Percentiles rank a stretch among this genome's conserved stretches.
Conservation (phyloP, 2,329 filamentous ascomycete species). For the Cucurbitaria berberidis region DNA sequence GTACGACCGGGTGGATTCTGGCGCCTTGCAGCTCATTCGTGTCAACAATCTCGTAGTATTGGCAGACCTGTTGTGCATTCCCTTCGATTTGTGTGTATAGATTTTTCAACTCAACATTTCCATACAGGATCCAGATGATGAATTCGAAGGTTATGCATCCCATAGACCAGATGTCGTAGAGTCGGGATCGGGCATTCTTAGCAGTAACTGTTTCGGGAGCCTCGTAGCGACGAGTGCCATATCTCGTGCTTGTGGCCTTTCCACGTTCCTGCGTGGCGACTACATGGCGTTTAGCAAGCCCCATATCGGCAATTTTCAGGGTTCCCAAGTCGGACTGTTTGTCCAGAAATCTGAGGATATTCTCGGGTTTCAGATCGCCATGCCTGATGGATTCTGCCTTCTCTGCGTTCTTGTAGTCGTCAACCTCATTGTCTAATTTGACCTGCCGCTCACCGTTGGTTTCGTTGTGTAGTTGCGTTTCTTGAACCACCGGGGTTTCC, state of each 20-base stretch:
- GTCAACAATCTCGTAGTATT: conserved; percentile 4
- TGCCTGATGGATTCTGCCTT: conserved; percentile 7
- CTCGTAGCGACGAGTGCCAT: conserved; percentile 23
- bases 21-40: background rate
- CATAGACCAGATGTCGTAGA: conserved; percentile 34
- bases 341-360: conserved; percentile 22
- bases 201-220: conserved; percentile 13
- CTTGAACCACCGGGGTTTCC: no score
- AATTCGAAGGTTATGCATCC: conserved; percentile 37
- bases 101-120: background rate
- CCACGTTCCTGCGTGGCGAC: conserved; percentile 1
- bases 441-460: no score
- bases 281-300: conserved; percentile 15
- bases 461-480: no score
- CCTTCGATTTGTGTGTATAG: background rate
- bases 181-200: conserved; percentile 11
- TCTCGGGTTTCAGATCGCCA: conserved; percentile 34
- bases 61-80: conserved; percentile 4
- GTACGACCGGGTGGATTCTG: conserved; percentile 4
- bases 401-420: no score
- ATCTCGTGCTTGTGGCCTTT: conserved; percentile 6
- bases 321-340: conserved; percentile 1
- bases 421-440: no score
- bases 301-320: conserved; percentile 26
- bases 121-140: conserved; percentile 29